Percentiles rank a stretch among this genome's conserved stretches.
Evolutionary conservation across 108 stramenopile species (phyloP).

Genomic region (Nannochloropsis salina): DNA sequence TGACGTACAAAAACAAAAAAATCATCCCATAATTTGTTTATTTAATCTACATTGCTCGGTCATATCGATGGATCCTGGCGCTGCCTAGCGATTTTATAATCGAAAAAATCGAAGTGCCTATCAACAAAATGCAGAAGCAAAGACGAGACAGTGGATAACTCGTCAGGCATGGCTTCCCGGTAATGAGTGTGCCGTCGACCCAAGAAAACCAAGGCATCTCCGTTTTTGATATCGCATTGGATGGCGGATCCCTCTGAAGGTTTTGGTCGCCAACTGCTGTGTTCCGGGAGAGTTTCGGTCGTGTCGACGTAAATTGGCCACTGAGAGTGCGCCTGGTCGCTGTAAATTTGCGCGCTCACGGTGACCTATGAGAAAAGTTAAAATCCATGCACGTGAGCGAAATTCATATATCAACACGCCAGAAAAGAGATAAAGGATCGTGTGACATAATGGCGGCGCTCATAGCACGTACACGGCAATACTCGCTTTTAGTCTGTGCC

Average conservation of each 20-base stretch:
- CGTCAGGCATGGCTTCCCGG: not conserved
- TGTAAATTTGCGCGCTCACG: not conserved
- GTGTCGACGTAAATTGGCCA: not conserved
- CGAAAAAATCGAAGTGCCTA: not conserved
- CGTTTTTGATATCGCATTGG: not conserved
- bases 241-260: not conserved
- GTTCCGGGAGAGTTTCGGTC: not conserved
- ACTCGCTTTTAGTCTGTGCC: too few relatives aligned
- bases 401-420: too few relatives aligned
- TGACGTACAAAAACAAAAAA: not conserved
- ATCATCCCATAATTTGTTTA: not conserved
- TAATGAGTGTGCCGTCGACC: constrained; percentile 12
- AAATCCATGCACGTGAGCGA: too few relatives aligned
- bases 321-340: not conserved
- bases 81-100: not conserved
- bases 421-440: too few relatives aligned
- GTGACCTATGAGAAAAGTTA: not conserved
- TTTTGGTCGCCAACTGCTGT: not conserved
- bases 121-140: constrained; percentile 16
- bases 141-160: not conserved
- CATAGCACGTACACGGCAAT: too few relatives aligned
- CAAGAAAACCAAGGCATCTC: not conserved
- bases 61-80: not conserved
- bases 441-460: too few relatives aligned
- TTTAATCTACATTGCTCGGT: not conserved